These are phyloP conservation scores for Trichoderma afroharzianum DNA, from an alignment of 2,329 filamentous ascomycete species.

Conservation along the genomic window DNA sequence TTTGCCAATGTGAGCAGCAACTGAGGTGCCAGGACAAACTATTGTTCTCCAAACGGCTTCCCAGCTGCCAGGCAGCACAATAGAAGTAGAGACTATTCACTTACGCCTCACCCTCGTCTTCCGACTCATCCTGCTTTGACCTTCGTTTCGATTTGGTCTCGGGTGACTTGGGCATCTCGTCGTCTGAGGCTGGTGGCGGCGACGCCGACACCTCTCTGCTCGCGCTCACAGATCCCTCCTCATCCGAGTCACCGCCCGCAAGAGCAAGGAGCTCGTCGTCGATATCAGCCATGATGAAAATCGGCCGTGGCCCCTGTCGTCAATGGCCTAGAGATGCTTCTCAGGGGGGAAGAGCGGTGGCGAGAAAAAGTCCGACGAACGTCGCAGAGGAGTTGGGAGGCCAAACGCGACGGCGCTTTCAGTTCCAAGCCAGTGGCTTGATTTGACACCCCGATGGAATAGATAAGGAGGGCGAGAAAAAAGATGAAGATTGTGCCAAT, in stretches of 20 bases:
- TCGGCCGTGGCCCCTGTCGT: not conserved
- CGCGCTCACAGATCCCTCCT: constrained; percentile 52
- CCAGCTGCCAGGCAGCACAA: not conserved
- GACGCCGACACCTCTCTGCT: constrained; percentile 56
- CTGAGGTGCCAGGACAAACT: not conserved
- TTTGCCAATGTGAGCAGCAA: not conserved
- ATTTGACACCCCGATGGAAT: not conserved
- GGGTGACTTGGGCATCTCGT: constrained; percentile 27
- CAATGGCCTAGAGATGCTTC: not conserved
- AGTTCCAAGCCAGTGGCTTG: not conserved
- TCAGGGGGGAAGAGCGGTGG: constrained; percentile 8
- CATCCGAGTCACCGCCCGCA: constrained; percentile 71
- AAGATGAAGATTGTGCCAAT: not conserved
- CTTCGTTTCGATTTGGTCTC: constrained; percentile 49
- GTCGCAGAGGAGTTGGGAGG: not conserved
- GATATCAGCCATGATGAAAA: constrained; percentile 72
- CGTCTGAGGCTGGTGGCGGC: constrained; percentile 36
- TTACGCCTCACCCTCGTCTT: constrained; percentile 62
- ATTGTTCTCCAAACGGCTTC: not conserved
- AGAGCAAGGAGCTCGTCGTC: constrained; percentile 93
- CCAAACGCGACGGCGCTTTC: constrained; percentile 7
- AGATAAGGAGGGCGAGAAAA: no score
- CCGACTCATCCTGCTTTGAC: constrained; percentile 39
- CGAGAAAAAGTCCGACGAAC: not conserved
- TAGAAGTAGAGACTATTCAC: constrained; percentile 23